Conservation (phyloP, 805 yeast species). For the Metschnikowia continentalis region DNA sequence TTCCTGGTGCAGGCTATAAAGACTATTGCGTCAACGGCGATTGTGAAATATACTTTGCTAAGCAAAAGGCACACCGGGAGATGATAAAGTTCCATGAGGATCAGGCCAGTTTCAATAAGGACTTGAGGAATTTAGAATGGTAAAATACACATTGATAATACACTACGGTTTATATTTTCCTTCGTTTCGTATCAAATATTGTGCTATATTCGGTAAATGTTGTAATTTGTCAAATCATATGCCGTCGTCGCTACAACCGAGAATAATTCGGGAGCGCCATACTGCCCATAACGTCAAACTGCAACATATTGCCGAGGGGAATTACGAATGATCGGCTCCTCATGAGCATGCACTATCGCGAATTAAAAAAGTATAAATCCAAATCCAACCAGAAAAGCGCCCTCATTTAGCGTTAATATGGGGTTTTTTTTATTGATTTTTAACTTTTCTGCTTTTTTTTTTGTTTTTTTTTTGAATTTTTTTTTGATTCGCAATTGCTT, state of each 20-base stretch:
- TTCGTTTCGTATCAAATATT: too few species aligned
- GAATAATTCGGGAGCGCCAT: constrained; percentile 1
- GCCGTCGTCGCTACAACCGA: constrained; percentile 14
- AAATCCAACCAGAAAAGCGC: constrained; percentile 6
- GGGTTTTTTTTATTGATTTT: constrained; percentile 6
- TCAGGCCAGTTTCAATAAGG: background rate
- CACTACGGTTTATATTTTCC: background rate
- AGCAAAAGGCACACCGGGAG: constrained; percentile 36
- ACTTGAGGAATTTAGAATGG: background rate
- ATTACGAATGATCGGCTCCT: background rate
- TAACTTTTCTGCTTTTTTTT: constrained; percentile 10
- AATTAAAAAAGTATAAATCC: background rate
- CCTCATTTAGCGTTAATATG: constrained; percentile 6
- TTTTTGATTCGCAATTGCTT: background rate
- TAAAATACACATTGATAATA: background rate
- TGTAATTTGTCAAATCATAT: background rate
- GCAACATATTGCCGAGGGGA: background rate
- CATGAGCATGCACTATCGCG: background rate
- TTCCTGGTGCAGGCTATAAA: constrained; percentile 9
- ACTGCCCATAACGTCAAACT: background rate
- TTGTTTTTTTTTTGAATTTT: constrained; percentile 13
- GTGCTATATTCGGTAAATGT: background rate
- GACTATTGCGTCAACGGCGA: constrained; percentile 54
- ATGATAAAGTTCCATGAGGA: background rate
- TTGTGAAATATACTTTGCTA: constrained; percentile 58